phyloP scores from a whole-genome alignment of 495 filamentous ascomycete species.

The Hamigera avellanea region DNA sequence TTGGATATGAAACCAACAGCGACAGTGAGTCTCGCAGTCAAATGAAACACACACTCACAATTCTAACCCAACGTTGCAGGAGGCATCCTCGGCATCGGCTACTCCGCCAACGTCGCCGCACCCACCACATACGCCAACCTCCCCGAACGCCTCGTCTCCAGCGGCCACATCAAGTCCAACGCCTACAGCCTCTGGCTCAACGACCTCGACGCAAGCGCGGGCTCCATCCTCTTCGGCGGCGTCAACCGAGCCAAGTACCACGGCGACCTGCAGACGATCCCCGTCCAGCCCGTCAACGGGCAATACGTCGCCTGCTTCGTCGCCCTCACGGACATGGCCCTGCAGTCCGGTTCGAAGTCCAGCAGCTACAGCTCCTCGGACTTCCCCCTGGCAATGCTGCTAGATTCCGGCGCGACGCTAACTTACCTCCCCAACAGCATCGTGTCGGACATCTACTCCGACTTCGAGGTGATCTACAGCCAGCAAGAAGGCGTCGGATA shows the following conservation, averaged over 20 bases:
- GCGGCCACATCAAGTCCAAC: conserved; percentile 55
- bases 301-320: conserved; percentile 57
- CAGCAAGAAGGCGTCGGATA: conserved; percentile 24
- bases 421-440: conserved; percentile 62
- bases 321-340: conserved; percentile 49
- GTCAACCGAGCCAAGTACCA: conserved; percentile 66
- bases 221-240: conserved; percentile 78
- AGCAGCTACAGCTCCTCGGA: conserved; percentile 32
- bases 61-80: conserved; percentile 18
- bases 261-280: conserved; percentile 56
- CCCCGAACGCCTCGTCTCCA: conserved; percentile 56
- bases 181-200: conserved; percentile 85
- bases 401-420: conserved; percentile 70
- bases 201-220: conserved; percentile 57
- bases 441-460: conserved; percentile 44
- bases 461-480: conserved; percentile 51
- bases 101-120: conserved; percentile 56
- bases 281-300: conserved; percentile 42
- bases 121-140: conserved; percentile 49
- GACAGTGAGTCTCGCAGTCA: conserved; percentile 16
- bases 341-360: conserved; percentile 27
- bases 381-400: conserved; percentile 53
- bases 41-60: not conserved
- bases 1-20: conserved; percentile 52
- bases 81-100: conserved; percentile 80